Evolutionary conservation across 2,329 filamentous ascomycete genomes (phyloP), one percentile per base, ranked within the genome.

Genomic region (Penicillium frequentans): DNA sequence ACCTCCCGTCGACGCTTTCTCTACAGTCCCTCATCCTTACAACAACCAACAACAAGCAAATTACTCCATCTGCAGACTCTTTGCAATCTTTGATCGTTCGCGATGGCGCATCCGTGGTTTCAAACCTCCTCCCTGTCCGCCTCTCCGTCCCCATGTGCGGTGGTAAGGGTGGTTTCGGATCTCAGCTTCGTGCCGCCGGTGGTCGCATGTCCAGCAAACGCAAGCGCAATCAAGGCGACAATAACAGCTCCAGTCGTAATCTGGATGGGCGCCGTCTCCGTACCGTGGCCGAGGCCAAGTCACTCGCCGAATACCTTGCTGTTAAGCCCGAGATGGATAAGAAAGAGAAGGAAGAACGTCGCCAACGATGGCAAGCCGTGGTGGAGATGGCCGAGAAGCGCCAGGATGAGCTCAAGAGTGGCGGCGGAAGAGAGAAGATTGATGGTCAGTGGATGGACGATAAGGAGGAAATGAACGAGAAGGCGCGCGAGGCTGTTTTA

Each of bases 161-260:
- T 79, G 96, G 96, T 72, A 99, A 99, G 73, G 95, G 95, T 75
- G 95, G 95, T 69, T 99, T 99, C 73, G 95, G 95, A 53, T 98
- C 93, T 1, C 96, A 99, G 75, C 86, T 99, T 37, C 91, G 96
- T 70, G 95, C 96, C 0, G 95, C 95, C 3, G 95, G 96, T 71
- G 95, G 96, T 42, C 93, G 96, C 78, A 99, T 99, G 95, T 96
- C 92, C 2, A 93, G 90, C n/a, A 86, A 87, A 66, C 96, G 96
- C 80, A 95, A 93, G 82, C 88, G 88, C 69, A 88, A 88, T 55
- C 86, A 90, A 66, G 88, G 86, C 52, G 91, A 96, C 37, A 88
- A 91, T 60, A 93, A 96, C 69, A 93, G 87, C 24, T 97, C 93
- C 2, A 96, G 91, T 70, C 87, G 95, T 62, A 99, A 98, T 64